Percentiles rank a stretch among this genome's conserved stretches.
Evolutionary conservation across 345 rosid genomes (phyloP).

Genomic region (Carallia pectinifolia): DNA sequence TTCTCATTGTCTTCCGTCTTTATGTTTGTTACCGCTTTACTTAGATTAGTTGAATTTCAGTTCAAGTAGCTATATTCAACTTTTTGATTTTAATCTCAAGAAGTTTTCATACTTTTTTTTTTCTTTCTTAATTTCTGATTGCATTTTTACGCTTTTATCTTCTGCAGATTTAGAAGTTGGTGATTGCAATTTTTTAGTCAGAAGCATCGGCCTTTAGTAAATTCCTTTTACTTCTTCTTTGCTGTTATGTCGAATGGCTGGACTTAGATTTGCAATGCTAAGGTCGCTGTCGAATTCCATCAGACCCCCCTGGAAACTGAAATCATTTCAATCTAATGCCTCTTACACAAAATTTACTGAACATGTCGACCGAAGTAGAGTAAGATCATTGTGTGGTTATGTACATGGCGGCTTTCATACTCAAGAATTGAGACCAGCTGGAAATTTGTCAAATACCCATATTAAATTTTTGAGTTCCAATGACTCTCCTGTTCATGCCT

Average conservation of each 20-base stretch:
- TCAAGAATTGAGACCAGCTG: conserved; percentile 15
- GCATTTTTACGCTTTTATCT: not conserved
- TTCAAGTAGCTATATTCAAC: not conserved
- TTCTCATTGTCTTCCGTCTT: too few relatives aligned
- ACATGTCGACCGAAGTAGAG: conserved; percentile 17
- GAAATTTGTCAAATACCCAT: conserved; percentile 16
- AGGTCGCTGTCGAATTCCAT: conserved; percentile 35
- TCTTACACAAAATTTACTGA: conserved; percentile 15
- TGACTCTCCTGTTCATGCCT: conserved; percentile 5
- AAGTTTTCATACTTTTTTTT: not conserved
- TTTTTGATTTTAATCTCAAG: not conserved
- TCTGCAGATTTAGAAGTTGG: conserved; percentile 17
- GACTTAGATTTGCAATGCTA: conserved; percentile 39
- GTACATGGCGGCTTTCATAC: conserved; percentile 15
- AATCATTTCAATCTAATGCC: conserved; percentile 12
- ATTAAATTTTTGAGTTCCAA: conserved; percentile 11
- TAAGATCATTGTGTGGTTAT: conserved; percentile 19
- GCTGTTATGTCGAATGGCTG: conserved; percentile 39
- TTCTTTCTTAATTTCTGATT: not conserved
- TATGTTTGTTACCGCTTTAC: too few relatives aligned
- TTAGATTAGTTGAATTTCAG: not conserved
- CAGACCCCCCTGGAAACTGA: conserved; percentile 16
- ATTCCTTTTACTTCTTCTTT: not conserved
- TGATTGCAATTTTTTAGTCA: conserved; percentile 7
- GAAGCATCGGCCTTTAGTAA: not conserved